A percentile compares a stretch with the other conserved stretches of the same genome.
These are phyloP conservation scores for Botrytis galanthina DNA, from an alignment of 2,329 filamentous ascomycete species.

Conservation along the genomic window DNA sequence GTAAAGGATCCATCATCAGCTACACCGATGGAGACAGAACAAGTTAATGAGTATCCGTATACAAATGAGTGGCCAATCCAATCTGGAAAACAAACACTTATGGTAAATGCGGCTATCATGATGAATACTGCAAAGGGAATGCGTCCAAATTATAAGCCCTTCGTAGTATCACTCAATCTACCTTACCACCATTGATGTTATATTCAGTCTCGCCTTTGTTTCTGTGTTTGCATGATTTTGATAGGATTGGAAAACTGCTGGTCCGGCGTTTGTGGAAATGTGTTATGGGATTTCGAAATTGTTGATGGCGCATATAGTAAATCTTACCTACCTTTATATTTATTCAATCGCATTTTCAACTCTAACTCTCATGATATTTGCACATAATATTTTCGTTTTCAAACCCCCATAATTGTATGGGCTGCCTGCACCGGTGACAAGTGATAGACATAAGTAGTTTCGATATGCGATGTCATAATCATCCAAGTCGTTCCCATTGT, in stretches of 20 bases:
- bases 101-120: constrained; percentile 57
- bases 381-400: neutral
- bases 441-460: neutral
- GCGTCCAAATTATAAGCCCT: constrained; percentile 29
- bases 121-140: constrained; percentile 32
- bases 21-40: constrained; percentile 27
- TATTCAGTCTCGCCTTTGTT: too few species aligned
- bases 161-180: constrained; percentile 27
- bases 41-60: constrained; percentile 43
- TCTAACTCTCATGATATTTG: neutral
- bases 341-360: neutral
- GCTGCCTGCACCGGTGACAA: neutral
- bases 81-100: constrained; percentile 51
- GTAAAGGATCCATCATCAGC: constrained; percentile 39
- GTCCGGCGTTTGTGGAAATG: neutral
- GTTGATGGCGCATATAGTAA: neutral
- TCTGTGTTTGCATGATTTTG: neutral
- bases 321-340: neutral
- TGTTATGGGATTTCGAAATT: neutral
- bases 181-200: neutral
- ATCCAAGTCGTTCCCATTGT: neutral
- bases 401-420: rapidly evolving
- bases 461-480: neutral
- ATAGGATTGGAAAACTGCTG: neutral
- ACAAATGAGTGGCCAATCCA: constrained; percentile 38